These are phyloP conservation scores for Cordyceps sp. DNA, from an alignment of 2,329 filamentous ascomycete genomes.

Conservation along the genomic window DNA sequence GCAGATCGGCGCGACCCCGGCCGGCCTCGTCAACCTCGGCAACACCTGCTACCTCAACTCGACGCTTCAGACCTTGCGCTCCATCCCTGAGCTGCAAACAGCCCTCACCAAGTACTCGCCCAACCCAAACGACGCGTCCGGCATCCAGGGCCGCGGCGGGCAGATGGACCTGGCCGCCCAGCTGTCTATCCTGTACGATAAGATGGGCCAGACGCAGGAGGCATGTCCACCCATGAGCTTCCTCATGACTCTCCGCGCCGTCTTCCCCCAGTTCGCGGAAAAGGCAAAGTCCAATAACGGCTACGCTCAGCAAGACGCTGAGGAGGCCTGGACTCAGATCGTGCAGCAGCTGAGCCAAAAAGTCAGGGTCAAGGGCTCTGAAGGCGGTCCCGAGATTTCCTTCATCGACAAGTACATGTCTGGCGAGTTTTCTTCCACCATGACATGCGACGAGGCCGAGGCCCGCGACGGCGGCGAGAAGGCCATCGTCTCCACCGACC, in stretches of 20 bases:
- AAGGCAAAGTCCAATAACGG: constrained; percentile 65
- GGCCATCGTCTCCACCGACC: constrained; percentile 48
- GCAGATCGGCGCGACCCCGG: constrained; percentile 68
- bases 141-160: constrained; percentile 25
- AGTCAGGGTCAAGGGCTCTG: constrained; percentile 44
- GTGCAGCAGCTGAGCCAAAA: constrained; percentile 68
- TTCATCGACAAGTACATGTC: constrained; percentile 88
- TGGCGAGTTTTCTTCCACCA: constrained; percentile 60
- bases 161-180: constrained; percentile 59
- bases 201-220: constrained; percentile 78
- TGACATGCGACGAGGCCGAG: constrained; percentile 69
- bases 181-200: constrained; percentile 69
- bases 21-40: constrained; percentile 79
- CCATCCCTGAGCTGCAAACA: constrained; percentile 80
- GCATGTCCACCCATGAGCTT: constrained; percentile 76
- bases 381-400: constrained; percentile 35
- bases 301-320: constrained; percentile 95
- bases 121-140: constrained; percentile 3
- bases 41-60: constrained; percentile 99
- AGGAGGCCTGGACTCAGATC: constrained; percentile 97
- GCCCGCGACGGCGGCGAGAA: constrained; percentile 63
- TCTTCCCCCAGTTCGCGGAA: constrained; percentile 89
- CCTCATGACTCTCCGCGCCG: constrained; percentile 57
- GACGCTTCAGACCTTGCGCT: constrained; percentile 76
- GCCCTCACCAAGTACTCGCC: constrained; percentile 46